A percentile compares a stretch with the other conserved stretches of the same genome.
These are phyloP conservation scores for Aurifilum marmelostoma DNA, from an alignment of 2,329 filamentous ascomycete species.

Conservation along the genomic window DNA sequence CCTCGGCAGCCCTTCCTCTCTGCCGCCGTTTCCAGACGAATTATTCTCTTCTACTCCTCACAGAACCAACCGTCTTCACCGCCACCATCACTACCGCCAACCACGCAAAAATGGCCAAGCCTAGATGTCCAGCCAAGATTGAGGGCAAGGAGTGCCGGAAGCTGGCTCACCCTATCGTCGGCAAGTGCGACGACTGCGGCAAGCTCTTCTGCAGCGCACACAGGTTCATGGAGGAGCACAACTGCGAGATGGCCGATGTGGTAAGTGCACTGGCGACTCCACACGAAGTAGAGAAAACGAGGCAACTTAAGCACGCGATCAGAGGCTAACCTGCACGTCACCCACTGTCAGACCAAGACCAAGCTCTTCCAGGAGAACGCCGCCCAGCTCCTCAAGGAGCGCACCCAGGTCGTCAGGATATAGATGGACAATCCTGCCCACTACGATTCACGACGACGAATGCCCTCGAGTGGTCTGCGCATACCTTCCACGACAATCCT, in stretches of 20 bases:
- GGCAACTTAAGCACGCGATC: constrained; percentile 30
- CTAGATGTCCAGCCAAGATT: constrained; percentile 79
- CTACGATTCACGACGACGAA: neutral
- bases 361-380: constrained; percentile 94
- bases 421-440: neutral
- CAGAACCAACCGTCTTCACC: constrained; percentile 5
- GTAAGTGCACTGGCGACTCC: constrained; percentile 50
- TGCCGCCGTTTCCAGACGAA: neutral
- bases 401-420: constrained; percentile 85
- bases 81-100: neutral
- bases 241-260: constrained; percentile 89
- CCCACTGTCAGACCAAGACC: constrained; percentile 75
- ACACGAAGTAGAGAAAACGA: too few species aligned
- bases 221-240: constrained; percentile 89
- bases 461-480: neutral
- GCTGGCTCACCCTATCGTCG: constrained; percentile 84
- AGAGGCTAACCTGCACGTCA: constrained; percentile 21
- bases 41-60: constrained; percentile 2
- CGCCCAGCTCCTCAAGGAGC: constrained; percentile 87
- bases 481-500: neutral
- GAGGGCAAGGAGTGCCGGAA: constrained; percentile 73
- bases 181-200: constrained; percentile 93
- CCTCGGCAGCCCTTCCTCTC: neutral
- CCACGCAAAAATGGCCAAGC: constrained; percentile 63
- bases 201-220: constrained; percentile 96